Evolutionary conservation across 345 rosid species (phyloP), one percentile per base, ranked within the genome.

Genomic region (Eucalyptus brandiana): DNA sequence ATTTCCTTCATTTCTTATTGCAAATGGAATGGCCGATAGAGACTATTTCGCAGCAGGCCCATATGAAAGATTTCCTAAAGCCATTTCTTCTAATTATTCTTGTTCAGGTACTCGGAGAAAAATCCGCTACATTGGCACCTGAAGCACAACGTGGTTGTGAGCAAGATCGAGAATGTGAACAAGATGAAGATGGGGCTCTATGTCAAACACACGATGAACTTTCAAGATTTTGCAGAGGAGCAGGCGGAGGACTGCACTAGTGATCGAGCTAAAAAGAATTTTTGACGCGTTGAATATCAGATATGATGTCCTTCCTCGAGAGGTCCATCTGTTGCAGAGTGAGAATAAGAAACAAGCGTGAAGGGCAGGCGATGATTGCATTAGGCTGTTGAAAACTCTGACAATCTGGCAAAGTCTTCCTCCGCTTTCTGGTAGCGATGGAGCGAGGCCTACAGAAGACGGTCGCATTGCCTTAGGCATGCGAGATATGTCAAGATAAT

Each of bases 131-230:
- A 91, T 49, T 95, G 96, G 96, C 90, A 93, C 86, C 93, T 92
- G 80, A 92, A 90, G 81, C 92, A 94, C 42, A 19, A 30, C 47
- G 80, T 95, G 58, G 87, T 93, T 86, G 93, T 95, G 88, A 92
- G 89, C 89, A 94, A 94, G 32, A 95, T 95, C 45, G 96, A 94
- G 92, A 90, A 94, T 32, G 88, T 94, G 69, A 95, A 94, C 92
- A 95, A 91, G 91, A 81, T 96, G 87, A 91, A 92, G 80, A 85
- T 95, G 90, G 94, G 89, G 87, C 90, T 95, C 34, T 85, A 87
- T 21, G 76, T 92, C 48, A 85, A 30, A 30, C 97, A 95, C 90
- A 95, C 93, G 9, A 94, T 96, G 88, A 96, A 93, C 90, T 94
- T 95, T 90, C 98, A 96, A 80, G 92, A 94, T 14, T 92, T 44